Percentiles rank a stretch among this genome's conserved stretches.
These are phyloP conservation scores for Rhizopus sp. DNA, from an alignment of 371 early-diverging fungal genomes.

Conservation along the genomic window DNA sequence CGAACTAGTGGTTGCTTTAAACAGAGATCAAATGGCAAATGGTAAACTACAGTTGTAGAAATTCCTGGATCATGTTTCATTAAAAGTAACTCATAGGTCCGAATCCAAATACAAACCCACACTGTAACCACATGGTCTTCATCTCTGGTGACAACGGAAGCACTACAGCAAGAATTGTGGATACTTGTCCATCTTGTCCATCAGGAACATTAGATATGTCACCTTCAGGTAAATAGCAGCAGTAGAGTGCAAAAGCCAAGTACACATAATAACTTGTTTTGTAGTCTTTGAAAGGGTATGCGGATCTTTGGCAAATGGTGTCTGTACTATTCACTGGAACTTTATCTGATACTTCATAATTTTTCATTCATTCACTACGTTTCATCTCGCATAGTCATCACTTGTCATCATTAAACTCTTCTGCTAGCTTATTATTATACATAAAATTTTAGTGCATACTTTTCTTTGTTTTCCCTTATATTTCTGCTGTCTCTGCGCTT, in stretches of 20 bases:
- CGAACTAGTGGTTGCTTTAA: constrained; percentile 42
- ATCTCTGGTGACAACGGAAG: constrained; percentile 32
- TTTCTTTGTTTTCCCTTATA: too few relatives aligned
- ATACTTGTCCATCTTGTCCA: constrained; percentile 41
- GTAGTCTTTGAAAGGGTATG: constrained; percentile 19
- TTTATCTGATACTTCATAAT: constrained; percentile 3
- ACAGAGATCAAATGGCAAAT: constrained; percentile 39
- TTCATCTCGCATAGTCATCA: too few relatives aligned
- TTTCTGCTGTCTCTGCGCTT: too few relatives aligned
- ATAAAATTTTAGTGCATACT: too few relatives aligned
- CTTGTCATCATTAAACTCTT: too few relatives aligned
- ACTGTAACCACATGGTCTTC: constrained; percentile 31
- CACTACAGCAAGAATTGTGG: constrained; percentile 33
- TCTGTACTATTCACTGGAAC: constrained; percentile 20
- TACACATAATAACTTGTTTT: neutral
- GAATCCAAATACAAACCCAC: constrained; percentile 40
- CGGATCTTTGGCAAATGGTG: constrained; percentile 13
- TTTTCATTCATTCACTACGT: too few relatives aligned
- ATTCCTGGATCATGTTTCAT: neutral
- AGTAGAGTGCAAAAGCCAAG: neutral
- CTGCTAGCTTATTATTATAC: too few relatives aligned
- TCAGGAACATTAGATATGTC: constrained; percentile 45
- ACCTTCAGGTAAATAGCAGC: constrained; percentile 28
- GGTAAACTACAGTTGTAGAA: constrained; percentile 17
- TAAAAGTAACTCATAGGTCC: constrained; percentile 21